A percentile compares a stretch with the other conserved stretches of the same genome.
phyloP scores from a whole-genome alignment of 1,284 basidiomycete species.

The Ganoderma meredithae region DNA sequence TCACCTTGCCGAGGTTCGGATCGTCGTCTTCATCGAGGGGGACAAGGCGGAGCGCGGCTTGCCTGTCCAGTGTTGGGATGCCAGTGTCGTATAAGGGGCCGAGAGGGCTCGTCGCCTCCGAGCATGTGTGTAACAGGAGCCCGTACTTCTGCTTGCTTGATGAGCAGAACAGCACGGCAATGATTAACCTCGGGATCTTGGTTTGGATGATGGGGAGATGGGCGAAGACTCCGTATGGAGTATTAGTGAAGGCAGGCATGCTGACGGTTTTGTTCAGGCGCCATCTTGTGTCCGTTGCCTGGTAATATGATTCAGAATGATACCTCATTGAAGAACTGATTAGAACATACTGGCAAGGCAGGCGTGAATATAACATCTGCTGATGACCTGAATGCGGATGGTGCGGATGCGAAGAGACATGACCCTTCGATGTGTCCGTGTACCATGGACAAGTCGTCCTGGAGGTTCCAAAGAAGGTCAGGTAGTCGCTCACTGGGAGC shows the following conservation, averaged over 20 bases:
- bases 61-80: not conserved
- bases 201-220: slow-evolving; percentile 11
- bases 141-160: slow-evolving; percentile 3
- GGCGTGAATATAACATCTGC: not conserved
- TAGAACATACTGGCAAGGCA: not conserved
- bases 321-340: not conserved
- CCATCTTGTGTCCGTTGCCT: not conserved
- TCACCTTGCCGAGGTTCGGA: not conserved
- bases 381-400: not conserved
- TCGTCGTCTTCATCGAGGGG: slow-evolving; percentile 2
- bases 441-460: not conserved
- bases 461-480: not conserved
- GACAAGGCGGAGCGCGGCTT: not conserved
- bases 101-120: slow-evolving; percentile 1
- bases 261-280: not conserved
- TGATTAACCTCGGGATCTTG: not conserved
- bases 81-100: slow-evolving; percentile 3
- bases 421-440: slow-evolving; percentile 5
- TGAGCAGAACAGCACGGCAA: not conserved
- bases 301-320: not conserved
- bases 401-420: not conserved
- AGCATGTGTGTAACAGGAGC: not conserved
- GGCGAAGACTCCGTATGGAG: slow-evolving; percentile 9
- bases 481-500: not conserved
- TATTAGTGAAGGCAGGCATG: slow-evolving; percentile 12